Percentiles rank a stretch among this genome's conserved stretches.
Evolutionary conservation across 192 early-diverging fungal genomes (phyloP).

Genomic region (Bifiguratus adelaidae): DNA sequence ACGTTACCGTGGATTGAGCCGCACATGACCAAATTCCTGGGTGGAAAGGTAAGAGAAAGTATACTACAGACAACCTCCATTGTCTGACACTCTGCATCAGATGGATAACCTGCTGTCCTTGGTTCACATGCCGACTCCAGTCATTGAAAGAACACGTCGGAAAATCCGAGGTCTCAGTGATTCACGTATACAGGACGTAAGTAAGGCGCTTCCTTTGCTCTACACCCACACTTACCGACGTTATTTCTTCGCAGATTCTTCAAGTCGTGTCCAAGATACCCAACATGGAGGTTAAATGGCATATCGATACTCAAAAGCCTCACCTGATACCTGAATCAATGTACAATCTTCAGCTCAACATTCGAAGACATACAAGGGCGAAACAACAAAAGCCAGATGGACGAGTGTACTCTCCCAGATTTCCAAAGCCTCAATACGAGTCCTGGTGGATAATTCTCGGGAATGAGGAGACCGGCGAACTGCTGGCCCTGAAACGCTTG

Average conservation of each 20-base stretch:
- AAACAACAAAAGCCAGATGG: slow-evolving; percentile 23
- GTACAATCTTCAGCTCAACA: slow-evolving; percentile 8
- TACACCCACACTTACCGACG: no score
- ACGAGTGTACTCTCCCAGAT: slow-evolving; percentile 70
- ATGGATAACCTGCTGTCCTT: no score
- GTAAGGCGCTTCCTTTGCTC: no score
- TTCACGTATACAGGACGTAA: slow-evolving; percentile 9
- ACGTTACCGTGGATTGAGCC: slow-evolving; percentile 49
- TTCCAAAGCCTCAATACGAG: slow-evolving; percentile 89
- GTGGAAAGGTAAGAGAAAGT: slow-evolving; percentile 10
- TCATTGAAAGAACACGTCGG: slow-evolving; percentile 12
- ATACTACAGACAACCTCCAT: background rate
- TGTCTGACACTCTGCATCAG: no score
- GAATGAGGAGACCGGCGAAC: slow-evolving; percentile 42
- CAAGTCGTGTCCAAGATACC: slow-evolving; percentile 34
- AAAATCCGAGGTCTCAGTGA: slow-evolving; percentile 4
- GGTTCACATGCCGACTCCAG: no score
- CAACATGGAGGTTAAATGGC: slow-evolving; percentile 22
- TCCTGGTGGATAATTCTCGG: slow-evolving; percentile 89
- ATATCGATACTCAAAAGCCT: slow-evolving; percentile 34
- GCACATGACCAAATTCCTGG: slow-evolving; percentile 15
- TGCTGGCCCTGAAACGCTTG: slow-evolving; percentile 74
- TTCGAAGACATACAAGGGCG: slow-evolving; percentile 3
- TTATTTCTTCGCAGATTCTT: slow-evolving; percentile 21
- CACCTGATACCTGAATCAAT: slow-evolving; percentile 22